phyloP scores from a whole-genome alignment of 768 basidiomycete genomes.

The Galerina marginata region DNA sequence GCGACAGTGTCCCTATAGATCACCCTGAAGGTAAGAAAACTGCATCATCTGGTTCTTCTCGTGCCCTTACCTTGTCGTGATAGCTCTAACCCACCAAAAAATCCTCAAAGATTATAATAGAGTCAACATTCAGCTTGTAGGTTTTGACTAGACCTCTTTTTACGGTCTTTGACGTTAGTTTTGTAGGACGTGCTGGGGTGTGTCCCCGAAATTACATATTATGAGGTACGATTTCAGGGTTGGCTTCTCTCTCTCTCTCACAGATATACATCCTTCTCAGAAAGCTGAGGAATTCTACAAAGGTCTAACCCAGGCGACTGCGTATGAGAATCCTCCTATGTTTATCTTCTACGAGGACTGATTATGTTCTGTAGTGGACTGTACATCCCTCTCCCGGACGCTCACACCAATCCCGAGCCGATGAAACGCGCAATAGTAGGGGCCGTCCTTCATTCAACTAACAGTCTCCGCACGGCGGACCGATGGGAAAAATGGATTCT shows the following conservation, averaged over 20 bases:
- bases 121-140: constrained; percentile 1
- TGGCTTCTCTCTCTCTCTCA: background rate
- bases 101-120: background rate
- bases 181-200: constrained; percentile 1
- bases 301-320: background rate
- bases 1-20: constrained; percentile 13
- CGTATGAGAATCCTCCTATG: background rate
- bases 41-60: background rate
- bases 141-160: background rate
- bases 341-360: background rate
- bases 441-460: background rate
- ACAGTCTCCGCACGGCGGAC: background rate
- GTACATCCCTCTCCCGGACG: constrained; percentile 2
- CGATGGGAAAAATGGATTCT: constrained; percentile 1
- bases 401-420: background rate
- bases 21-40: constrained; percentile 2
- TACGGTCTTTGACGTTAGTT: background rate
- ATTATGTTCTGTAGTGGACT: background rate
- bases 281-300: constrained; percentile 3
- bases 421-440: constrained; percentile 1
- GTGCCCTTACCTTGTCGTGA: background rate
- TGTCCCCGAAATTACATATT: constrained; percentile 4
- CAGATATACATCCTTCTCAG: background rate
- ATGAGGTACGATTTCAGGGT: background rate
- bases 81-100: background rate